Evolutionary conservation across 495 filamentous ascomycete genomes (phyloP).

Genomic region (Hyphodiscus hymeniophilus): DNA sequence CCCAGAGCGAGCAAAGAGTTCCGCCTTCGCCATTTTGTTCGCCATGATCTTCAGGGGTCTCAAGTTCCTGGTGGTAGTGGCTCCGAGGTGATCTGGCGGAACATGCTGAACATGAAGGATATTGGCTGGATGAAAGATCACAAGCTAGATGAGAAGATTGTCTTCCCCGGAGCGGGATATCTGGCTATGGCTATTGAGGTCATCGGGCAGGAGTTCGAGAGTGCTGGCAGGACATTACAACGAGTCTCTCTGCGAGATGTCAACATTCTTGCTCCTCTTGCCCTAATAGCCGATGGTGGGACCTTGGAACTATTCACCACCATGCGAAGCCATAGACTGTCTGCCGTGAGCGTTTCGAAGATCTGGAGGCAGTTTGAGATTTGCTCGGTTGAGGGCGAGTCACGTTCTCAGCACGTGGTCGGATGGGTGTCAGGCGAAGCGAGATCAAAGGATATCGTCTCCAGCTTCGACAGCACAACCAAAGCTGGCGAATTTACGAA

Average conservation of each 20-base stretch:
- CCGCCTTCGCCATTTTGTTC: too few relatives aligned
- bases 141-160: conserved; percentile 5
- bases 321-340: background rate
- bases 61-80: conserved; percentile 18
- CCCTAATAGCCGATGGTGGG: conserved; percentile 3
- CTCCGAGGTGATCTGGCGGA: conserved; percentile 26
- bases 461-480: too few relatives aligned
- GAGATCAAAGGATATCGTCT: background rate
- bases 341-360: background rate
- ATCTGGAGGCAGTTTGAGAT: background rate
- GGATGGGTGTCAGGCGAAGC: background rate
- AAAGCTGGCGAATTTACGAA: too few relatives aligned
- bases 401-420: background rate
- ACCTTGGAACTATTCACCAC: background rate
- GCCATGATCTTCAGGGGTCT: conserved; percentile 29
- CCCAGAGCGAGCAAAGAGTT: conserved; percentile 21
- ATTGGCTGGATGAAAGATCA: conserved; percentile 20
- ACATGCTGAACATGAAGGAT: conserved; percentile 20
- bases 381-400: background rate
- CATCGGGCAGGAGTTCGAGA: conserved; percentile 5
- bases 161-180: conserved; percentile 33
- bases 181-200: conserved; percentile 48
- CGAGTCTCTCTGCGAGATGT: conserved; percentile 6
- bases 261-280: conserved; percentile 11
- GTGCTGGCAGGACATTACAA: conserved; percentile 28